A percentile compares a stretch with the other conserved stretches of the same genome.
Evolutionary conservation across 140 eudicot genomes (phyloP).

Genomic region (Eryngium alpinum): DNA sequence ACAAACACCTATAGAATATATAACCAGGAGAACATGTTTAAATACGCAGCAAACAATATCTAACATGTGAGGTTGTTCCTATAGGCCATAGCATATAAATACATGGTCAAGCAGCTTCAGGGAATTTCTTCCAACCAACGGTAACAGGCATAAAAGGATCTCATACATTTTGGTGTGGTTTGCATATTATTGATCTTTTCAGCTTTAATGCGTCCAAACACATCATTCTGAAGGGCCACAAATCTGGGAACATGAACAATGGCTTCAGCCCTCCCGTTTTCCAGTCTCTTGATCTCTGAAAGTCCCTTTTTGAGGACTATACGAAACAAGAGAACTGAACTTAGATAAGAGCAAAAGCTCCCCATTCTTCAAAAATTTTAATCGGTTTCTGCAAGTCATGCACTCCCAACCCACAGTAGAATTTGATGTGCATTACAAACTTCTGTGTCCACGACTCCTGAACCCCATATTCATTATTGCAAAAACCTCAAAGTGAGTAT

Average conservation of each 20-base stretch:
- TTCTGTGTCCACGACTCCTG: constrained; percentile 33
- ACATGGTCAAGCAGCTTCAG: too few relatives aligned
- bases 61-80: too few relatives aligned
- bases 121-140: too few relatives aligned
- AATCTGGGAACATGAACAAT: constrained; percentile 29
- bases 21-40: too few relatives aligned
- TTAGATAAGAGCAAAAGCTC: constrained; percentile 22
- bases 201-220: constrained; percentile 6
- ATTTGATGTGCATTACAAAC: constrained; percentile 25
- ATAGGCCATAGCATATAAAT: too few relatives aligned
- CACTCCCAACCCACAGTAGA: constrained; percentile 21
- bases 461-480: constrained; percentile 38
- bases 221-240: constrained; percentile 25
- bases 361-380: constrained; percentile 24
- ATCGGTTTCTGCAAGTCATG: constrained; percentile 26
- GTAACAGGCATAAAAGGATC: too few relatives aligned
- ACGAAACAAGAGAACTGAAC: constrained; percentile 18
- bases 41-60: too few relatives aligned
- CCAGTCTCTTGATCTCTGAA: constrained; percentile 21
- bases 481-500: constrained; percentile 28
- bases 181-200: constrained; percentile 17
- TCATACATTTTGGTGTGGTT: too few relatives aligned
- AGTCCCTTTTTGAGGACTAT: constrained; percentile 22
- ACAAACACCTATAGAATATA: too few relatives aligned
- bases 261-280: neutral